Evolutionary conservation across 176 grass and related monocot genomes (phyloP).

Genomic region (Aegilops tauschii): DNA sequence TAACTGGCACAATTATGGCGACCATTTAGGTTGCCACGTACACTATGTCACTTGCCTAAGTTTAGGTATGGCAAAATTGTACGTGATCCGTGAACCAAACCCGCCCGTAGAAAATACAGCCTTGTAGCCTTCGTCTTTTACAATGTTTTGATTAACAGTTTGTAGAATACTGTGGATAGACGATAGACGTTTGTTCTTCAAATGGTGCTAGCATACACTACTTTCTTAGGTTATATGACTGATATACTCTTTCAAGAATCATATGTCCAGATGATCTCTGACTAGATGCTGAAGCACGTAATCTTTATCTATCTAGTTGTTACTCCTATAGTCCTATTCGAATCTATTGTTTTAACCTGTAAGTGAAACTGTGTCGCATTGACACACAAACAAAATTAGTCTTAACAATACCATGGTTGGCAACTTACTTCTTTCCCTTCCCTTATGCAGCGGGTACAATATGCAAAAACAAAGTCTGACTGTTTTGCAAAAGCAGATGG

Average conservation of each 20-base stretch:
- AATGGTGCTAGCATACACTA: not conserved
- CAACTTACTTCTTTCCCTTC: constrained; percentile 23
- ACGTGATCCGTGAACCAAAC: not conserved
- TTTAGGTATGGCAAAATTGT: not conserved
- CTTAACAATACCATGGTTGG: not conserved
- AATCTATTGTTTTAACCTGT: constrained; percentile 4
- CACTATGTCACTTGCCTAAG: not conserved
- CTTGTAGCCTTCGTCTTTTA: not conserved
- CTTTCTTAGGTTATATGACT: not conserved
- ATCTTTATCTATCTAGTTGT: not conserved
- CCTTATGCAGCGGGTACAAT: constrained; percentile 71
- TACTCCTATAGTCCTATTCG: not conserved
- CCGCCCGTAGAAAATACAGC: not conserved
- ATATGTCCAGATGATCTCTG: constrained; percentile 9
- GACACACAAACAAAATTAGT: not conserved
- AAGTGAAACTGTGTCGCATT: not conserved
- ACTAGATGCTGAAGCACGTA: not conserved
- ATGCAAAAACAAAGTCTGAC: constrained; percentile 90
- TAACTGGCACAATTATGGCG: not conserved
- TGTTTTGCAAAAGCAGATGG: constrained; percentile 91
- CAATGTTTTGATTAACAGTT: constrained; percentile 2
- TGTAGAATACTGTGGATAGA: not conserved
- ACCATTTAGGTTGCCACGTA: not conserved
- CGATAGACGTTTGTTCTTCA: not conserved
- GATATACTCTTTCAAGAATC: not conserved